A percentile compares a stretch with the other conserved stretches of the same genome.
Conservation (phyloP, 441 rosid species). For the Populus hybrid region DNA sequence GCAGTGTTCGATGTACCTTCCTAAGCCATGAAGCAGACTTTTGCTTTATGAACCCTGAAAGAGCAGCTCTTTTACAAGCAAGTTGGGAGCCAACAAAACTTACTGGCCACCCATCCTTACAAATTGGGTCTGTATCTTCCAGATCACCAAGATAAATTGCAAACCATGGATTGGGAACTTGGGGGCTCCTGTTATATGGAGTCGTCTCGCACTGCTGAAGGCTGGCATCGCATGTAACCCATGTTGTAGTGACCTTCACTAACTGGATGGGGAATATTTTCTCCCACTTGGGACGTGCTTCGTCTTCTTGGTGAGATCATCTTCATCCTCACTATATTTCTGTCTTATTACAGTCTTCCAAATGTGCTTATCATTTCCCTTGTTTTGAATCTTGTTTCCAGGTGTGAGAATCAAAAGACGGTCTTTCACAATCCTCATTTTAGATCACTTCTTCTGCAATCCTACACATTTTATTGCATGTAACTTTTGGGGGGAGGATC, state of each 20-base stretch:
- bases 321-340: slow-evolving; percentile 7
- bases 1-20: slow-evolving; percentile 73
- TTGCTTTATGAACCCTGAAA: slow-evolving; percentile 82
- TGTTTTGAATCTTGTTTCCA: slow-evolving; percentile 12
- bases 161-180: slow-evolving; percentile 10
- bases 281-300: slow-evolving; percentile 10
- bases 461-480: background rate
- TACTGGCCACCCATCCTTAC: slow-evolving; percentile 31
- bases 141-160: slow-evolving; percentile 26
- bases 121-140: slow-evolving; percentile 22
- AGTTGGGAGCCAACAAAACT: slow-evolving; percentile 28
- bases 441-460: background rate
- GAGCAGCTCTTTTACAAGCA: slow-evolving; percentile 62
- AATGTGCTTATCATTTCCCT: slow-evolving; percentile 6
- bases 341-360: background rate
- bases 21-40: slow-evolving; percentile 79
- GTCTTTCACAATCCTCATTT: background rate
- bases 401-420: slow-evolving; percentile 8
- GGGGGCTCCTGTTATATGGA: slow-evolving; percentile 11
- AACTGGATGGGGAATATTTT: slow-evolving; percentile 16
- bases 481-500: background rate
- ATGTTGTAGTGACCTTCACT: slow-evolving; percentile 12
- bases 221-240: slow-evolving; percentile 6
- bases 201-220: slow-evolving; percentile 18
- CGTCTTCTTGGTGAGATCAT: slow-evolving; percentile 28